These are phyloP conservation scores for Trametes cingulata DNA, from an alignment of 768 basidiomycete genomes.

Conservation along the genomic window DNA sequence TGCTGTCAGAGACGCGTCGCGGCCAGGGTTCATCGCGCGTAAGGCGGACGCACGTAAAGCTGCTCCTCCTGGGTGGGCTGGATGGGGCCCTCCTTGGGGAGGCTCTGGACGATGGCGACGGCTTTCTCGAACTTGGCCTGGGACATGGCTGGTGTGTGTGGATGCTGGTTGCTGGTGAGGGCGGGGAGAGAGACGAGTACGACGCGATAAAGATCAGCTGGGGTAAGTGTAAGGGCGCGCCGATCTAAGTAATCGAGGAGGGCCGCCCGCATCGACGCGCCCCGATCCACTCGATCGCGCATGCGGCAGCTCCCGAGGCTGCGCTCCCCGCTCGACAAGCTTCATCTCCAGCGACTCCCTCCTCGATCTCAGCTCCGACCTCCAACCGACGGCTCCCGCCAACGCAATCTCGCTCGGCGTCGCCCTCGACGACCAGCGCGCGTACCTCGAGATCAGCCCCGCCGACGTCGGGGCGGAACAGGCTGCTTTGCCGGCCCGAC, in stretches of 20 bases:
- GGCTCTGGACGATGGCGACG: conserved; percentile 58
- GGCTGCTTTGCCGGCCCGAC: background rate
- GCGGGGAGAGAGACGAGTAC: background rate
- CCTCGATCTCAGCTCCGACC: conserved; percentile 10
- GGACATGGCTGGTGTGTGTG: conserved; percentile 49
- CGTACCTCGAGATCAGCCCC: conserved; percentile 34
- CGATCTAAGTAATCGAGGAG: conserved; percentile 8
- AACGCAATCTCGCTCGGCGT: background rate
- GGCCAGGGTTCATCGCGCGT: conserved; percentile 8
- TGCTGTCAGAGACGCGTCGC: conserved; percentile 4
- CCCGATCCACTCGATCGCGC: conserved; percentile 20
- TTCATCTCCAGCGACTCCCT: conserved; percentile 14
- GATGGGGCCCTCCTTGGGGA: conserved; percentile 82
- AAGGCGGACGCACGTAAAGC: conserved; percentile 64
- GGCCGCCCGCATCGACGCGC: conserved; percentile 15
- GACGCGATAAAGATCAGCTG: conserved; percentile 16
- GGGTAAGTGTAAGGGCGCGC: background rate
- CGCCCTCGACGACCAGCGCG: conserved; percentile 6
- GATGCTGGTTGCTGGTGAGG: background rate
- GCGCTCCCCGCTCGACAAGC: conserved; percentile 1
- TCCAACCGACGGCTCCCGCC: background rate
- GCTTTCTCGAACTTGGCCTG: conserved; percentile 77
- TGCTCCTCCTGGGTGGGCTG: conserved; percentile 72
- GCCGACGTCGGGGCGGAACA: conserved; percentile 27
- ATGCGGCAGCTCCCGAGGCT: conserved; percentile 8